These are phyloP conservation scores for Beauveria medogensis DNA, from an alignment of 2,329 filamentous ascomycete species.

Conservation along the genomic window DNA sequence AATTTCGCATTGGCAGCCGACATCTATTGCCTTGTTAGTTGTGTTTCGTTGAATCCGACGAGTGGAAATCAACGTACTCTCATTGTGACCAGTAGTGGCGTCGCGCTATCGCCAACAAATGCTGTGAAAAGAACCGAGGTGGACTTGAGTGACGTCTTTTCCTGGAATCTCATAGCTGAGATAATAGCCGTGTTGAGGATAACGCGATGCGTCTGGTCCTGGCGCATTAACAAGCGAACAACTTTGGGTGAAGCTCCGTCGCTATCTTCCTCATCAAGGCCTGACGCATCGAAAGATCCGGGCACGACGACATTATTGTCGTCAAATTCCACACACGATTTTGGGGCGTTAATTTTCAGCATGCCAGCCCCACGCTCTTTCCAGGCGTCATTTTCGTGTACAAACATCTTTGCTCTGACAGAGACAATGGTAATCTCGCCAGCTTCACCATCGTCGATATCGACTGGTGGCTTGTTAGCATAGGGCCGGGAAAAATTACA, in stretches of 20 bases:
- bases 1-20: conserved; percentile 43
- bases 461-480: conserved; percentile 38
- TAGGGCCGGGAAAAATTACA: background rate
- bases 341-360: conserved; percentile 73
- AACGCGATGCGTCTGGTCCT: conserved; percentile 80
- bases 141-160: conserved; percentile 64
- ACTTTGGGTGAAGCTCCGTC: conserved; percentile 29
- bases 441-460: conserved; percentile 79
- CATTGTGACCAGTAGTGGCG: conserved; percentile 51
- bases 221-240: conserved; percentile 78
- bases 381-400: conserved; percentile 68
- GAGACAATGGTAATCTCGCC: conserved; percentile 68
- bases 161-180: conserved; percentile 70
- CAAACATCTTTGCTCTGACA: conserved; percentile 77
- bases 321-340: conserved; percentile 47
- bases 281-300: conserved; percentile 48
- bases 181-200: conserved; percentile 79
- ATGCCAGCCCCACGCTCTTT: conserved; percentile 81
- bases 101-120: conserved; percentile 47
- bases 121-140: conserved; percentile 61
- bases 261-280: conserved; percentile 36
- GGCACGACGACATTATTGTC: conserved; percentile 41
- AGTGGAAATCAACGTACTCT: conserved; percentile 38
- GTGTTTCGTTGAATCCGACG: background rate
- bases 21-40: conserved; percentile 33